Conservation (phyloP, 2,329 filamentous ascomycete genomes). For the Mycogone perniciosa region DNA sequence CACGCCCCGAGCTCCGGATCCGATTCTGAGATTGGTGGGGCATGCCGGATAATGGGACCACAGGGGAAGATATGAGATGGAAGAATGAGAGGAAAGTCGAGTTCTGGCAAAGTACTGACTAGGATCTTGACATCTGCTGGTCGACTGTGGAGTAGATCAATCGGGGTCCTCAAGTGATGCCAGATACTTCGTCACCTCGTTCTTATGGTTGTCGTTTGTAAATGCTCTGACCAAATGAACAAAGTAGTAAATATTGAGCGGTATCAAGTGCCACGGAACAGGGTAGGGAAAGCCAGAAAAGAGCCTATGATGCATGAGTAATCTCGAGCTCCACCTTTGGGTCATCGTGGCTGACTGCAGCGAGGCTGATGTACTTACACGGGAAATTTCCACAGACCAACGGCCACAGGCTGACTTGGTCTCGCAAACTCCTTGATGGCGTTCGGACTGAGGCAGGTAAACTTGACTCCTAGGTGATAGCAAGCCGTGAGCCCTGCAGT, state of each 20-base stretch:
- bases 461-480: slow-evolving; percentile 27
- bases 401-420: slow-evolving; percentile 31
- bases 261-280: slow-evolving; percentile 36
- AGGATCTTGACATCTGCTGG: slow-evolving; percentile 19
- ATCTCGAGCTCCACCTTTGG: background rate
- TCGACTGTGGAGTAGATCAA: slow-evolving; percentile 17
- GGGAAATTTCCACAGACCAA: slow-evolving; percentile 32
- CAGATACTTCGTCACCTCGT: slow-evolving; percentile 12
- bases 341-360: background rate
- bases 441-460: slow-evolving; percentile 38
- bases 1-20: slow-evolving; percentile 38
- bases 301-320: slow-evolving; percentile 22
- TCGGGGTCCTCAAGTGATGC: slow-evolving; percentile 15
- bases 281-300: slow-evolving; percentile 41
- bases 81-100: slow-evolving; percentile 36
- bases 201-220: slow-evolving; percentile 10
- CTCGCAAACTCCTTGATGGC: slow-evolving; percentile 35
- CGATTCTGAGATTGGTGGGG: slow-evolving; percentile 25
- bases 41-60: slow-evolving; percentile 39
- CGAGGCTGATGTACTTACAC: slow-evolving; percentile 23
- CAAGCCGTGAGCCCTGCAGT: slow-evolving; percentile 38
- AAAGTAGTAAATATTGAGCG: slow-evolving; percentile 34
- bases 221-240: background rate
- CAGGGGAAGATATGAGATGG: slow-evolving; percentile 36
- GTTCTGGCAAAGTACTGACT: slow-evolving; percentile 22